A percentile compares a stretch with the other conserved stretches of the same genome.
These are phyloP conservation scores for Ziziphus jujuba DNA, from an alignment of 306 rosid genomes.

Conservation along the genomic window DNA sequence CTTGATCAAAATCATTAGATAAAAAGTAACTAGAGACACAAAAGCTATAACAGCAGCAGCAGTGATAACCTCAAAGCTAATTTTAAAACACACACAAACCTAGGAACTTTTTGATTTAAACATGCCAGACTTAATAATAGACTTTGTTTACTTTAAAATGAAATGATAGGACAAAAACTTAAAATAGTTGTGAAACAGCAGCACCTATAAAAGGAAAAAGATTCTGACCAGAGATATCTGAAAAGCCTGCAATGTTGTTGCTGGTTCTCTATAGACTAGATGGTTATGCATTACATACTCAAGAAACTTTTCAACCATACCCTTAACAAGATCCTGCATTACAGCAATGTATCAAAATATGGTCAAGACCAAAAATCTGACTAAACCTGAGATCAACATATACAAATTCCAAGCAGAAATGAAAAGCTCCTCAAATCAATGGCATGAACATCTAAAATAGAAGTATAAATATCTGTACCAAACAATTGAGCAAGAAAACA, in stretches of 20 bases:
- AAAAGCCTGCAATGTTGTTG: slow-evolving; percentile 62
- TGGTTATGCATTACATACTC: slow-evolving; percentile 67
- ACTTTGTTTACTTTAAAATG: not conserved
- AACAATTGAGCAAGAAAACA: not conserved
- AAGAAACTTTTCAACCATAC: slow-evolving; percentile 48
- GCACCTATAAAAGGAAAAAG: slow-evolving; percentile 20
- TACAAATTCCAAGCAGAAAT: not conserved
- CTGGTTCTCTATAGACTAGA: slow-evolving; percentile 44
- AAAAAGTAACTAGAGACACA: not conserved
- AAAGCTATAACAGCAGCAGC: not conserved
- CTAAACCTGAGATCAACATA: not conserved
- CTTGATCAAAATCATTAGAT: not conserved
- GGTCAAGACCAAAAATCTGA: not conserved
- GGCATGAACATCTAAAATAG: not conserved
- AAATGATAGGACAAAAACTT: not conserved
- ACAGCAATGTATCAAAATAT: slow-evolving; percentile 21
- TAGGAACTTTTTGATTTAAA: not conserved
- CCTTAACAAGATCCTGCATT: slow-evolving; percentile 60
- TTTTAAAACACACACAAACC: not conserved
- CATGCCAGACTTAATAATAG: not conserved
- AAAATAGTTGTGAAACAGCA: slow-evolving; percentile 4
- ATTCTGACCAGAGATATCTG: slow-evolving; percentile 82
- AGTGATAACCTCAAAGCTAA: not conserved
- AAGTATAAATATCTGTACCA: not conserved
- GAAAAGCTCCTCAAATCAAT: not conserved